Percentiles rank a stretch among this genome's conserved stretches.
Evolutionary conservation across 2,329 filamentous ascomycete genomes (phyloP).

Genomic region (Penicillium sp.): DNA sequence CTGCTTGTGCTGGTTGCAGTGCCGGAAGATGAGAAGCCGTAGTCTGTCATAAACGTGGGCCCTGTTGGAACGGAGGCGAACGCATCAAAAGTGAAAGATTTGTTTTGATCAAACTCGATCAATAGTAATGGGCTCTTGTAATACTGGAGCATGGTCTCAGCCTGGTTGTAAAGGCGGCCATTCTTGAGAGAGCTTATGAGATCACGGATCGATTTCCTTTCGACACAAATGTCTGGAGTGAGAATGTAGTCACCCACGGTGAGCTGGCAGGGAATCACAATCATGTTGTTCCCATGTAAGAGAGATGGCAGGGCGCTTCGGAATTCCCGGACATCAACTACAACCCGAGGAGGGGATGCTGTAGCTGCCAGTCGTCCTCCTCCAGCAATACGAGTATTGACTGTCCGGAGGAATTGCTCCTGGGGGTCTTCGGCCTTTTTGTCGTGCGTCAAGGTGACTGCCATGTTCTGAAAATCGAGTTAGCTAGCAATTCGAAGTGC

Average conservation of each 20-base stretch:
- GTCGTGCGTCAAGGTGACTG: conserved; percentile 70
- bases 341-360: conserved; percentile 75
- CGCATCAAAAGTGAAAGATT: conserved; percentile 87
- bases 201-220: conserved; percentile 87
- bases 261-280: conserved; percentile 86
- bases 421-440: conserved; percentile 68
- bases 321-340: conserved; percentile 94
- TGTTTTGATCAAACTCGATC: conserved; percentile 96
- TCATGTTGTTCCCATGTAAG: conserved; percentile 76
- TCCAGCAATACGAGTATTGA: conserved; percentile 93
- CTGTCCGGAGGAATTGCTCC: conserved; percentile 82
- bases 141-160: conserved; percentile 86
- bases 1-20: conserved; percentile 47
- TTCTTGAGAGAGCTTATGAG: conserved; percentile 85
- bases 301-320: conserved; percentile 84
- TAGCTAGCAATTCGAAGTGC: conserved; percentile 6
- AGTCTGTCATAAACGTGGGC: conserved; percentile 43
- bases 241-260: conserved; percentile 95
- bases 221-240: conserved; percentile 80
- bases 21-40: conserved; percentile 41
- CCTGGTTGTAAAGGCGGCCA: conserved; percentile 82
- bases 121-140: conserved; percentile 84
- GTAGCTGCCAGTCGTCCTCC: conserved; percentile 78
- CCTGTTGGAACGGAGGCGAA: conserved; percentile 36
- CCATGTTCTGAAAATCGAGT: conserved; percentile 56